Conservation (phyloP, 208 protist genomes). For the Leishmania amazonensis region DNA sequence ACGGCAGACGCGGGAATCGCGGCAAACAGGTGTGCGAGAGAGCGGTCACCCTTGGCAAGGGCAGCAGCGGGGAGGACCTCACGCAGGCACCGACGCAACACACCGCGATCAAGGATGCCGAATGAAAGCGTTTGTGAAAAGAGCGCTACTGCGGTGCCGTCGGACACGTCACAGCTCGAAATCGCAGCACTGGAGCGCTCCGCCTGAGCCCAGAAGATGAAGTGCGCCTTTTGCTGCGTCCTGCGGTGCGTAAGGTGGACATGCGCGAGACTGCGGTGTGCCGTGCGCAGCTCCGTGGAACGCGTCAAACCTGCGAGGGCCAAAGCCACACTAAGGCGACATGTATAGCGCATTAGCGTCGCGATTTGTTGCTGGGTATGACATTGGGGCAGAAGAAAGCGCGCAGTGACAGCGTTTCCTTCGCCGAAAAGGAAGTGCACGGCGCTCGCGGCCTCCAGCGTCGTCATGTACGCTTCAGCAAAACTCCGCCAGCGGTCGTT, state of each 20-base stretch:
- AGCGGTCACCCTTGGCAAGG: constrained; percentile 17
- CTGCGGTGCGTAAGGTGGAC: constrained; percentile 11
- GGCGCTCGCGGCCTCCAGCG: constrained; percentile 36
- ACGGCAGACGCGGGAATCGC: constrained; percentile 20
- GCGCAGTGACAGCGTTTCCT: constrained; percentile 44
- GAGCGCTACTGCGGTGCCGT: not conserved
- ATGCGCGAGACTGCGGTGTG: constrained; percentile 26
- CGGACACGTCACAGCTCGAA: not conserved
- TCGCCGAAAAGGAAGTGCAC: constrained; percentile 38
- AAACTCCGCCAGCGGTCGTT: constrained; percentile 10
- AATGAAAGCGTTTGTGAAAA: constrained; percentile 10
- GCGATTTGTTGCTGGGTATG: constrained; percentile 36
- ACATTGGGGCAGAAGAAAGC: constrained; percentile 42
- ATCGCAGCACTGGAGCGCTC: not conserved
- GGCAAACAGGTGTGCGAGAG: constrained; percentile 20
- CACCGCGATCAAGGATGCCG: constrained; percentile 6
- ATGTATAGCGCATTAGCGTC: constrained; percentile 51
- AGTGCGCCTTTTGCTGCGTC: not conserved
- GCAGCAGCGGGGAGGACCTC: constrained; percentile 15
- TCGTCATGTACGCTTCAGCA: constrained; percentile 17
- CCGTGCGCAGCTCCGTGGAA: constrained; percentile 7
- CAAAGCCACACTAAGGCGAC: constrained; percentile 12
- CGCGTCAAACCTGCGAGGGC: constrained; percentile 28
- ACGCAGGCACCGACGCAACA: constrained; percentile 15
- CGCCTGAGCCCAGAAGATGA: constrained; percentile 4